Percentiles rank a stretch among this genome's conserved stretches.
These are phyloP conservation scores for Hyparrhenia diplandra DNA, from an alignment of 176 grass and related monocot species.

Conservation along the genomic window DNA sequence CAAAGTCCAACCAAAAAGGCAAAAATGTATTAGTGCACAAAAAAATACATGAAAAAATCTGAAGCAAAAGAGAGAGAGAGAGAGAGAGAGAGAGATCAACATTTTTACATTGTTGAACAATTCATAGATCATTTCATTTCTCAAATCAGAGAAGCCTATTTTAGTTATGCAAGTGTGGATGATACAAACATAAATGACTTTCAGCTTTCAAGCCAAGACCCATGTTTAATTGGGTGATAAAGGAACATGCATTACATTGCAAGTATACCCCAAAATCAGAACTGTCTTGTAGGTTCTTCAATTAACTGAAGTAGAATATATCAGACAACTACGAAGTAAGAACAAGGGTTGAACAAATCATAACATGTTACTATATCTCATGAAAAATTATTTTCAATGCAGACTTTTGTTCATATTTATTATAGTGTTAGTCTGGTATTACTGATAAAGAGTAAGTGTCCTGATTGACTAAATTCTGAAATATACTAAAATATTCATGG, in stretches of 20 bases:
- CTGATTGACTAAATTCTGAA: not conserved
- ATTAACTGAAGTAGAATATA: not conserved
- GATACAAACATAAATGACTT: conserved; percentile 1
- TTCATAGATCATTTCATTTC: not conserved
- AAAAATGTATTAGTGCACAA: not conserved
- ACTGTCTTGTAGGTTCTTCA: not conserved
- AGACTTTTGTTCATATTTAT: not conserved
- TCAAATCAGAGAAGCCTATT: not conserved
- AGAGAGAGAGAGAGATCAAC: not conserved
- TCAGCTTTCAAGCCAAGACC: not conserved
- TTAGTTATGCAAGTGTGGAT: not conserved
- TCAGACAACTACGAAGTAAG: not conserved
- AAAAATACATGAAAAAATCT: not conserved
- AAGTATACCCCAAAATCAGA: conserved; percentile 9
- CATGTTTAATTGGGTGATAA: not conserved
- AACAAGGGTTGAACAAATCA: not conserved
- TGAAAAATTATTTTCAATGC: not conserved
- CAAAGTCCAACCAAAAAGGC: conserved; percentile 9
- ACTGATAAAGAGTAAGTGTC: not conserved
- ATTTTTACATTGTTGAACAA: conserved; percentile 5
- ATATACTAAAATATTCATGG: not conserved
- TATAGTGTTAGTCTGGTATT: not conserved
- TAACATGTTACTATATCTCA: not conserved
- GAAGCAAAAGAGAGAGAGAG: not conserved
- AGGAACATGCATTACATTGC: not conserved